Evolutionary conservation across 257 asterid species (phyloP), one percentile per base, ranked within the genome.

Genomic region (Osmanthus fragrans): DNA sequence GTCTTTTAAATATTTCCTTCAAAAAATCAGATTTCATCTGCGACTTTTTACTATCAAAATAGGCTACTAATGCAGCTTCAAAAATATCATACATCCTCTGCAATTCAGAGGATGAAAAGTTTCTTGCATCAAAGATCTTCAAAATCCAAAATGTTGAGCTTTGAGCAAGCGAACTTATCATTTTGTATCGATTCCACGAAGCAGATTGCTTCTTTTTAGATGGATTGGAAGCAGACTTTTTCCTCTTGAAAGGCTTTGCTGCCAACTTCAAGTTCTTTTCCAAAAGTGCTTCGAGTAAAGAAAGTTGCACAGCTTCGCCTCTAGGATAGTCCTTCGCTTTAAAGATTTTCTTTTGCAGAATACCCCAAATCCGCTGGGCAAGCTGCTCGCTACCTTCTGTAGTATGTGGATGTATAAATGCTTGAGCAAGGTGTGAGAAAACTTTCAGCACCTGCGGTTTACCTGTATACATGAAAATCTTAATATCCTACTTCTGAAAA

Each of bases 341-440:
- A 45, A 93, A 91, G 73, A 96, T 91, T 79, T 92, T 93, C 90
- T 92, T 96, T 79, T 92, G 97, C 80, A 96, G 78, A 75, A 96
- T 92, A 49, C 98, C 98, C 97, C 91, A 96, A 67, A 96, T 88
- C 34, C 98, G 96, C 85, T 96, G 97, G 71, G 93, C 90, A 69
- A 96, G 97, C 87, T 96, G 99, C 88, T 91, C 97, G 9, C 94
- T 93, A 77, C 99, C 98, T 85, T 96, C 97, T 3, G 97, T 83
- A 25, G 97, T 89, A 65, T 87, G 90, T 73, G 98, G 97, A 79
- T 90, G 92, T 69, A 85, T 86, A 80, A 82, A 91, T 60, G 97
- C 98, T 72, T 91, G 98, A 77, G 92, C 88, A 40, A 96, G 87
- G 89, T 86, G 92, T 32, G 95, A 91, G 82, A 96, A 87, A 73